Base-by-base conservation (phyloP, 345 rosid species). In the Pistacia integerrima region DNA sequence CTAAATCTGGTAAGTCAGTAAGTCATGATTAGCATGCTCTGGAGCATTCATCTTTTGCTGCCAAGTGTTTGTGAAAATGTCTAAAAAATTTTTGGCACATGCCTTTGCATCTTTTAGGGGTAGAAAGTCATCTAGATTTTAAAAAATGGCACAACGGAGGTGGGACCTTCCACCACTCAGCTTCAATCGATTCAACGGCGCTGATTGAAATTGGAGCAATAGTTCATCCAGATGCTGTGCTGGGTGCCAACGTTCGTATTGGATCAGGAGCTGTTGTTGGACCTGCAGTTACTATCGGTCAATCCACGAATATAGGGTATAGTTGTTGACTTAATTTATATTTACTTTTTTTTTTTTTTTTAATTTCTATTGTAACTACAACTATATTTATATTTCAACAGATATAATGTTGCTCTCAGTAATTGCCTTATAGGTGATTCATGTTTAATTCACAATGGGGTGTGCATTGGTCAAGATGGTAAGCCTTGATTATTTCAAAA, bases 381-480 rank as follows among this genome's bases (percentile, higher is more conserved):
- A 46, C 1, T 41, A 2, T 65, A 8, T 63, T 58, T 61, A 22
- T 28, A 5, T 62, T 25, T 74, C 18, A 72, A 2, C 83, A 93
- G 98, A 76, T 92, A 89, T 74, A 88, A 86, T 81, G 90, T 86
- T 66, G 86, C 90, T 8, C 87, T 93, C 16, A 79, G 84, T 72
- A 92, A 94, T 74, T 90, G 97, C 80, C 75, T 56, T 62, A 70
- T 94, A 52, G 97, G 97, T 12, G 88, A 89, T 77, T 89, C 84
- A 9, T 91, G 97, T 84, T 80, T 82, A 28, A 78, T 93, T 51
- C 93, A 93, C 80, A 85, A 82, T 83, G 98, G 98, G 61, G 95
- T 77, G 17, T 88, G 95, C 85, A 81, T 94, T 16, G 98, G 98
- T 84, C 97, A 94, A 84, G 97, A 94, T 86, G 97, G 97, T 93